A percentile compares a stretch with the other conserved stretches of the same genome.
Conservation (phyloP, 2,329 filamentous ascomycete species). For the Fusarium newnesense region DNA sequence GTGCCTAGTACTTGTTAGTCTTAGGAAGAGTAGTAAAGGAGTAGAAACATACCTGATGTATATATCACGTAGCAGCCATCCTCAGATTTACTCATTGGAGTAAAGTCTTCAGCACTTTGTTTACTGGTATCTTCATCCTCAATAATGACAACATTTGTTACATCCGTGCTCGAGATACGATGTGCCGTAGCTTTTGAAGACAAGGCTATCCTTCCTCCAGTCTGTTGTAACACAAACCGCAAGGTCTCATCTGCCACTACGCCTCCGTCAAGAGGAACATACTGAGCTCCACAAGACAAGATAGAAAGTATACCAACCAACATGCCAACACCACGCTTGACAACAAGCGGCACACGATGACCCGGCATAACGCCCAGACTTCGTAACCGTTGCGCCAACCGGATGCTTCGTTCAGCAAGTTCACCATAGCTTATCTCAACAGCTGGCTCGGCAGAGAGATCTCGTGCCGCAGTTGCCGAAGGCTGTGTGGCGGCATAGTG, state of each 20-base stretch:
- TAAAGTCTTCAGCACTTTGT: not conserved
- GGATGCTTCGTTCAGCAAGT: conserved; percentile 49
- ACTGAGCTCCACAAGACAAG: conserved; percentile 66
- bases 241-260: conserved; percentile 61
- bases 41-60: conserved; percentile 57
- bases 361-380: conserved; percentile 54
- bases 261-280: conserved; percentile 68
- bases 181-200: conserved; percentile 53
- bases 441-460: conserved; percentile 44
- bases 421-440: conserved; percentile 57
- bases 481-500: conserved; percentile 52
- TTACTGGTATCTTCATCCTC: conserved; percentile 35
- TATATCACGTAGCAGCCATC: conserved; percentile 62
- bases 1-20: conserved; percentile 50
- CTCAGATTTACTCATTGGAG: conserved; percentile 26
- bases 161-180: conserved; percentile 37
- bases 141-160: conserved; percentile 43
- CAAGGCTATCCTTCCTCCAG: conserved; percentile 55
- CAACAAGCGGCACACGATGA: conserved; percentile 64
- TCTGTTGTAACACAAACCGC: conserved; percentile 60
- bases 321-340: conserved; percentile 66
- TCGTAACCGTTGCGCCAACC: conserved; percentile 53
- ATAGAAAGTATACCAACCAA: conserved; percentile 65
- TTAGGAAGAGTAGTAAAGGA: fast-evolving
- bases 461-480: conserved; percentile 51